These are phyloP conservation scores for Penicillium sp. DNA, from an alignment of 2,329 filamentous ascomycete species.

Conservation along the genomic window DNA sequence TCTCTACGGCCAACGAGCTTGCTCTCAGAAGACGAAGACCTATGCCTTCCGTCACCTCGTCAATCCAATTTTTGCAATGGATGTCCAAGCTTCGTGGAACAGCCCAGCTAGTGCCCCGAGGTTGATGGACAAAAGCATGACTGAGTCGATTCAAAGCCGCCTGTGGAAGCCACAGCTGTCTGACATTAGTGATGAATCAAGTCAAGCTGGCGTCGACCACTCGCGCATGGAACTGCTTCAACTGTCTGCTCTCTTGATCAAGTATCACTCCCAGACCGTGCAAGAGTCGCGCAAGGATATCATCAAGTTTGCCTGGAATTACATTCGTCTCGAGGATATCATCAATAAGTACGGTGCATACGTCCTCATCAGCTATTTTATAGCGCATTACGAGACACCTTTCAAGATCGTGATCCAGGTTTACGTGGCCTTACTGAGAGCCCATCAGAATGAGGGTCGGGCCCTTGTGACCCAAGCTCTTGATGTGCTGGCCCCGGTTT, in stretches of 20 bases:
- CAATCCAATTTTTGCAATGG: slow-evolving; percentile 95
- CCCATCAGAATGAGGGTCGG: slow-evolving; percentile 93
- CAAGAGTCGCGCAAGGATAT: slow-evolving; percentile 95
- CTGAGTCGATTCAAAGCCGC: slow-evolving; percentile 86
- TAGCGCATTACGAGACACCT: slow-evolving; percentile 94
- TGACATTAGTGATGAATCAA: slow-evolving; percentile 80
- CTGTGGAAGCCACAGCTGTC: slow-evolving; percentile 90
- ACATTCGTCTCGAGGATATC: slow-evolving; percentile 95
- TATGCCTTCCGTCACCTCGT: slow-evolving; percentile 91
- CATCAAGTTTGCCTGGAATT: slow-evolving; percentile 99
- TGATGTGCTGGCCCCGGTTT: slow-evolving; percentile 90
- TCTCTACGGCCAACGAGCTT: slow-evolving; percentile 76
- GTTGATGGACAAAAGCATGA: slow-evolving; percentile 83
- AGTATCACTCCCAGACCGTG: slow-evolving; percentile 86
- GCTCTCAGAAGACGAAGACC: slow-evolving; percentile 86
- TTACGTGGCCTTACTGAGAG: slow-evolving; percentile 86
- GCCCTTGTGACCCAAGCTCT: slow-evolving; percentile 91
- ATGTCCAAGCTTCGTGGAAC: slow-evolving; percentile 82
- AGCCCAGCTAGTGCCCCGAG: slow-evolving; percentile 64
- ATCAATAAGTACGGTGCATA: slow-evolving; percentile 99
- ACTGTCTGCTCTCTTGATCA: slow-evolving; percentile 90
- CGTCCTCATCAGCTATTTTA: slow-evolving; percentile 96
- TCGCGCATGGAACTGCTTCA: slow-evolving; percentile 95
- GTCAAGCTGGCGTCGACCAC: slow-evolving; percentile 87
- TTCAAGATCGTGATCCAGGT: slow-evolving; percentile 95